Conservation (phyloP, 148 eudicot species). For the Amaranthus hypochondriacus region DNA sequence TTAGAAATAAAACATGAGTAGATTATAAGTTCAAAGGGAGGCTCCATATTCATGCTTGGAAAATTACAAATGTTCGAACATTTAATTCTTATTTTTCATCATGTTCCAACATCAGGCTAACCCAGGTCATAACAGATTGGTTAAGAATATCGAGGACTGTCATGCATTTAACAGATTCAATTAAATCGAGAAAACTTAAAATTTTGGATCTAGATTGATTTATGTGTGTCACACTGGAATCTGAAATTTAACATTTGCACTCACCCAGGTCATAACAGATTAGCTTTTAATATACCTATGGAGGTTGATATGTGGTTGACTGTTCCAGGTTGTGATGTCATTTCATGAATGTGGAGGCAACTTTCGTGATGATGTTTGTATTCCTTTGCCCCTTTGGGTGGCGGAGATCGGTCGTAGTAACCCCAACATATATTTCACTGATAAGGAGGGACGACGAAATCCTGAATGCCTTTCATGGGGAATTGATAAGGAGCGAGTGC, state of each 20-base stretch:
- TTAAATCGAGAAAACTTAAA: not conserved
- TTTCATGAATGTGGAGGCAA: slow-evolving; percentile 99
- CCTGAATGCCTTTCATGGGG: slow-evolving; percentile 98
- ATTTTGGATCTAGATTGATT: not conserved
- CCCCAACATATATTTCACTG: slow-evolving; percentile 89
- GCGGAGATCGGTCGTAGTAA: slow-evolving; percentile 79
- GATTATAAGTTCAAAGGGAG: too few species aligned
- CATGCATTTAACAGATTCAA: not conserved
- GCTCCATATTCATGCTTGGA: too few species aligned
- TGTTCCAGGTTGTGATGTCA: slow-evolving; percentile 72
- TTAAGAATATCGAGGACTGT: not conserved
- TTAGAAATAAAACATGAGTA: too few species aligned
- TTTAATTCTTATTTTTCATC: too few species aligned
- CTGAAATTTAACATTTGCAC: too few species aligned
- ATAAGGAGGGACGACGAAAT: slow-evolving; percentile 81
- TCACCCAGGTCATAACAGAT: not conserved
- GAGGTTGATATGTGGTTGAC: slow-evolving; percentile 9
- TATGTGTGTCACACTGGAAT: not conserved
- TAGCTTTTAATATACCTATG: slow-evolving; percentile 3
- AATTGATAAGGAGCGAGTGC: slow-evolving; percentile 80
- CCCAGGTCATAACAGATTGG: not conserved
- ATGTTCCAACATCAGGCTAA: too few species aligned
- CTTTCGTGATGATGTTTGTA: slow-evolving; percentile 82
- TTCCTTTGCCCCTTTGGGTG: slow-evolving; percentile 93
- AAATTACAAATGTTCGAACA: too few species aligned